Evolutionary conservation across 768 basidiomycete species (phyloP).

Genomic region (Suillus clintonianus): DNA sequence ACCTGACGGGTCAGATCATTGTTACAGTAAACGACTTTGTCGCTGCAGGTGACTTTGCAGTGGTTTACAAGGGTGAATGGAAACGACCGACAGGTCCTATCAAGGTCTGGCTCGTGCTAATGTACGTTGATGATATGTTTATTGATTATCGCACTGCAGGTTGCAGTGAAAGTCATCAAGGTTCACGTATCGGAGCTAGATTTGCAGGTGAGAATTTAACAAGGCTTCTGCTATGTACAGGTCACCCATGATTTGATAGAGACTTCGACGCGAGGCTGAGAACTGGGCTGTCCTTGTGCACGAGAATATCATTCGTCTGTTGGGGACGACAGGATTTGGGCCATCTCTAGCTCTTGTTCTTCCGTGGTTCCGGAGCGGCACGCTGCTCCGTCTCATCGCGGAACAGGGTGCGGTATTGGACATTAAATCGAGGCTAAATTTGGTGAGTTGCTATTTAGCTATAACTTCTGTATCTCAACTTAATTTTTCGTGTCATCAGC

Average conservation of each 20-base stretch:
- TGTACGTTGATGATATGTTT: no score
- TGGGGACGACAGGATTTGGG: background rate
- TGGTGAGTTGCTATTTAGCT: background rate
- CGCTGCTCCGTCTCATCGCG: background rate
- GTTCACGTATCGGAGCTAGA: background rate
- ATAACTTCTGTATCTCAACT: background rate
- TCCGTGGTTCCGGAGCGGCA: background rate
- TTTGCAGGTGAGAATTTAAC: background rate
- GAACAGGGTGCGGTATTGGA: background rate
- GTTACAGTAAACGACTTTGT: no score
- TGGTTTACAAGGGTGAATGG: no score
- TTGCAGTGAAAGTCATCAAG: no score
- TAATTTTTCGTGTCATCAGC: conserved; percentile 2
- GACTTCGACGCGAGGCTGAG: background rate
- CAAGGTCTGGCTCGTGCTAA: no score
- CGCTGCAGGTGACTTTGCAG: no score
- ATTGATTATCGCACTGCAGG: no score
- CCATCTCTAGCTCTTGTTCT: background rate
- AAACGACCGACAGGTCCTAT: no score
- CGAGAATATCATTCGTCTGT: background rate
- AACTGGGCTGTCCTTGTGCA: background rate
- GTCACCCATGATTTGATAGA: background rate
- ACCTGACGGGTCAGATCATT: background rate
- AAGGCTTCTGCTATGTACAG: background rate
- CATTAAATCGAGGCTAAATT: background rate